Evolutionary conservation across 2,329 filamentous ascomycete genomes (phyloP).

Genomic region (Chaetomium olivaceum): DNA sequence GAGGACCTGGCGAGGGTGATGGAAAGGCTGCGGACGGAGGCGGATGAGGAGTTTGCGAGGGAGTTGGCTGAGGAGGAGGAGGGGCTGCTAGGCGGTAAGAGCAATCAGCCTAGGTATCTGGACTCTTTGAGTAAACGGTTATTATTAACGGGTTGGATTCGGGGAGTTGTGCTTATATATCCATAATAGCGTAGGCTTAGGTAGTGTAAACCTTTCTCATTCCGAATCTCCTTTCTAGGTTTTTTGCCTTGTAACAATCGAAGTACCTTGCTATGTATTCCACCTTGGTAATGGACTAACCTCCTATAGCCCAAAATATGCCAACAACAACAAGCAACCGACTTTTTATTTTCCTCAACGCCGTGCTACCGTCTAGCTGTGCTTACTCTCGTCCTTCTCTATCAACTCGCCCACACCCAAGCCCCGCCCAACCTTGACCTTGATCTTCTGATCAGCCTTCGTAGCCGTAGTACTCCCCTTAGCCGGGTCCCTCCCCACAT

Average conservation of each 20-base stretch:
- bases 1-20: constrained; percentile 43
- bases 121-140: not conserved
- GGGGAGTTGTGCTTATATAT: not conserved
- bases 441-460: constrained; percentile 61
- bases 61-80: constrained; percentile 42
- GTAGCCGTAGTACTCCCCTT: constrained; percentile 22
- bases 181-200: not conserved
- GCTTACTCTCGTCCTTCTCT: constrained; percentile 66
- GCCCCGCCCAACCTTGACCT: constrained; percentile 79
- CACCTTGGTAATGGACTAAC: not conserved
- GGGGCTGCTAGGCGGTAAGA: constrained; percentile 9
- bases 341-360: not conserved
- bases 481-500: constrained; percentile 55
- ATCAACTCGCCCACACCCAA: constrained; percentile 78
- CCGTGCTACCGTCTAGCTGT: constrained; percentile 21
- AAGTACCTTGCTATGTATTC: not conserved
- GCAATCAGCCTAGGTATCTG: not conserved
- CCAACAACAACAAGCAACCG: not conserved
- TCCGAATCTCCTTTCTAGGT: not conserved
- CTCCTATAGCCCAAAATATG: not conserved
- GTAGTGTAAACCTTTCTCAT: not conserved
- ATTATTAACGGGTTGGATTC: too few species aligned
- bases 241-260: too few species aligned
- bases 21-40: constrained; percentile 45
- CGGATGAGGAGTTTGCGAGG: constrained; percentile 50